Conservation (phyloP, 345 rosid genomes). For the Eucalyptus tenuipes region DNA sequence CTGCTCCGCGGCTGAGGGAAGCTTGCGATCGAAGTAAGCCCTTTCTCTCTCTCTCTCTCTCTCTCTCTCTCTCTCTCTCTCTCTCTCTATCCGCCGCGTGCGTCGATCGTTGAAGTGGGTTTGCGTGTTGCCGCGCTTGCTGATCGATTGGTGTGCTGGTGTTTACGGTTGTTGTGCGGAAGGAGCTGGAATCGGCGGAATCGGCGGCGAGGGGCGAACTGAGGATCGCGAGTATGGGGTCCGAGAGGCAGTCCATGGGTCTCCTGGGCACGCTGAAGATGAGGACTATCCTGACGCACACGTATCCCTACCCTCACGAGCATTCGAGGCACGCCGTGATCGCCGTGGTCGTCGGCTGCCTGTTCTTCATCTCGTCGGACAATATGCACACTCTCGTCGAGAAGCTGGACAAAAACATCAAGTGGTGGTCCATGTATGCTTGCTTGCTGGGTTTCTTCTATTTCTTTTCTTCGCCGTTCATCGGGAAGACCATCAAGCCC, state of each 20-base stretch:
- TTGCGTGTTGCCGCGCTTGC: not conserved
- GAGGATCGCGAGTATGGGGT: constrained; percentile 27
- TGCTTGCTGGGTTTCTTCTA: constrained; percentile 97
- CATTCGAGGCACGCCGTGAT: constrained; percentile 97
- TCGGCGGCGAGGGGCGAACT: not conserved
- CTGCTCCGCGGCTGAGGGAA: not conserved
- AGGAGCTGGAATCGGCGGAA: not conserved
- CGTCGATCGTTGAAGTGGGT: not conserved
- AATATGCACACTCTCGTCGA: constrained; percentile 93
- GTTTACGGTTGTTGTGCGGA: not conserved
- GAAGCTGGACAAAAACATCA: constrained; percentile 73
- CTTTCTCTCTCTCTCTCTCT: not conserved
- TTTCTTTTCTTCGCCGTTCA: constrained; percentile 94
- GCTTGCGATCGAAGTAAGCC: not conserved
- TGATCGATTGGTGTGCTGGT: not conserved
- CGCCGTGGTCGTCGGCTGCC: constrained; percentile 87
- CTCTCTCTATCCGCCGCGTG: not conserved
- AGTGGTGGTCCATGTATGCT: constrained; percentile 99
- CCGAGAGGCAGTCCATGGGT: constrained; percentile 36
- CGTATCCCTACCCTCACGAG: constrained; percentile 95
- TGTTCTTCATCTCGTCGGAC: constrained; percentile 93
- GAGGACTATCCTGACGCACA: constrained; percentile 73
- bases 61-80: not conserved
- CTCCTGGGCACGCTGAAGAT: constrained; percentile 48
- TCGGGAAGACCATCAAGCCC: constrained; percentile 92